Percentiles rank a stretch among this genome's conserved stretches.
phyloP scores from a whole-genome alignment of 2,329 filamentous ascomycete species.

The Emergomyces africanus region DNA sequence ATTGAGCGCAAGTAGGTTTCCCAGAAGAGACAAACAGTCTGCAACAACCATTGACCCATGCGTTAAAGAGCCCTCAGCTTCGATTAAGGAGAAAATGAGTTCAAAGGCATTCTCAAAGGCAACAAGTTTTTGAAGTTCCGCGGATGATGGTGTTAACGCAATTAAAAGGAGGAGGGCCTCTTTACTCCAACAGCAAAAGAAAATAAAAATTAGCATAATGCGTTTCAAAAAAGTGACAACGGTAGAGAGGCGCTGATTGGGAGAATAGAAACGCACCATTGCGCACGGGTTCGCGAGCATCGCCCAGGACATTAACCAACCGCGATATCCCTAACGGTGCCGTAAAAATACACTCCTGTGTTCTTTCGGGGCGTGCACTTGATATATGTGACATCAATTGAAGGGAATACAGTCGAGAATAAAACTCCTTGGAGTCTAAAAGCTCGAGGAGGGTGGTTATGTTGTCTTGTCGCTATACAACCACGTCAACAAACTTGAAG shows the following conservation, averaged over 20 bases:
- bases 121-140: constrained; percentile 87
- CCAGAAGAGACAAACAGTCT: constrained; percentile 81
- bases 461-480: constrained; percentile 72
- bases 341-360: constrained; percentile 85
- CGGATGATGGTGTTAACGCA: constrained; percentile 71
- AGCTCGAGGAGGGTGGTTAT: constrained; percentile 83
- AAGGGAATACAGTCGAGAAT: constrained; percentile 78
- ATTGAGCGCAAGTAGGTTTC: constrained; percentile 79
- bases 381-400: constrained; percentile 82
- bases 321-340: constrained; percentile 80
- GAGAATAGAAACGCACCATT: constrained; percentile 41
- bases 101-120: constrained; percentile 94
- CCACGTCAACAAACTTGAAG: constrained; percentile 36
- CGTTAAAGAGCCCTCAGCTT: constrained; percentile 64
- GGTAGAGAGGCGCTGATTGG: neutral
- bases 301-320: constrained; percentile 71
- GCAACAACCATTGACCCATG: constrained; percentile 81
- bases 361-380: constrained; percentile 72
- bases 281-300: constrained; percentile 71
- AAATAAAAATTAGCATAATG: neutral
- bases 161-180: constrained; percentile 79
- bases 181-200: constrained; percentile 13
- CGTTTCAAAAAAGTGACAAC: neutral
- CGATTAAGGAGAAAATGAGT: constrained; percentile 68
- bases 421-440: constrained; percentile 76